Percentiles rank a stretch among this genome's conserved stretches.
Evolutionary conservation across 176 grass and related monocot species (phyloP).

Genomic region (Ensete glaucum): DNA sequence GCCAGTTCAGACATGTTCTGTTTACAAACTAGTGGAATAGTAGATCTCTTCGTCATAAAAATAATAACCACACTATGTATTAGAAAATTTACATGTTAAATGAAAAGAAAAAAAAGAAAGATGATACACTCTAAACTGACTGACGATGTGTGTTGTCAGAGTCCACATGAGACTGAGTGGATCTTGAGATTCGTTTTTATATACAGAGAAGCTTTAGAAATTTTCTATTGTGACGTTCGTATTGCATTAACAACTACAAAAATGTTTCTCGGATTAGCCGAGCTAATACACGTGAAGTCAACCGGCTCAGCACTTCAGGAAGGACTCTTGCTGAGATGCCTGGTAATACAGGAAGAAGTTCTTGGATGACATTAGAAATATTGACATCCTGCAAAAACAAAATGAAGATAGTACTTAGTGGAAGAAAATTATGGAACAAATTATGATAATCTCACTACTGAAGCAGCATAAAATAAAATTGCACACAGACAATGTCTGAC

Average conservation of each 20-base stretch:
- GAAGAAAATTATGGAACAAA: constrained; percentile 4
- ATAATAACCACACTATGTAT: not conserved
- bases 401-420: not conserved
- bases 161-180: not conserved
- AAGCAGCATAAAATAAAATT: not conserved
- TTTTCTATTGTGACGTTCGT: constrained; percentile 11
- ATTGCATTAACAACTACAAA: constrained; percentile 35
- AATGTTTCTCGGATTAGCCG: constrained; percentile 65
- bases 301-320: constrained; percentile 66
- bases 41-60: not conserved
- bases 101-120: not conserved
- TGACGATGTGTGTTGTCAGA: not conserved
- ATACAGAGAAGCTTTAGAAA: constrained; percentile 10
- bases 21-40: not conserved
- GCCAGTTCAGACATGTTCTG: not conserved
- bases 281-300: constrained; percentile 70
- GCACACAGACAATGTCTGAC: no score
- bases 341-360: constrained; percentile 72
- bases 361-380: constrained; percentile 51
- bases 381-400: constrained; percentile 51
- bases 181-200: not conserved
- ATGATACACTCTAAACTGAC: not conserved
- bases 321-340: constrained; percentile 80
- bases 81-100: not conserved
- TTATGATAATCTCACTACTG: not conserved